A percentile compares a stretch with the other conserved stretches of the same genome.
Conservation (phyloP, 352 stramenopile genomes). For the Thraustotheca clavata region DNA sequence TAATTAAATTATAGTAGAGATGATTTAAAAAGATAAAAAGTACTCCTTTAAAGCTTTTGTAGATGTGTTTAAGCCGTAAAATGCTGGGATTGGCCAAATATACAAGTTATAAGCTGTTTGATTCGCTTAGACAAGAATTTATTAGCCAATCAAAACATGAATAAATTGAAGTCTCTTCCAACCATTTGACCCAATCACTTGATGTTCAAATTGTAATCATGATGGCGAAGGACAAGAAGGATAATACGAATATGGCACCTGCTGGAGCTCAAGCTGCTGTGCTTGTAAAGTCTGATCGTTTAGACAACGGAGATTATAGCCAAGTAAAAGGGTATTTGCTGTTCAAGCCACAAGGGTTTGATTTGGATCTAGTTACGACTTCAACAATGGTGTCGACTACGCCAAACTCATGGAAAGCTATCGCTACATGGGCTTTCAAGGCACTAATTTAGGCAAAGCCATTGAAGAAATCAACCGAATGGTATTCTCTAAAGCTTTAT, state of each 20-base stretch:
- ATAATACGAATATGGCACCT: slow-evolving; percentile 23
- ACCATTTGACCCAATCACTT: slow-evolving; percentile 7
- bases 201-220: not conserved
- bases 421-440: slow-evolving; percentile 89
- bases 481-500: slow-evolving; percentile 36
- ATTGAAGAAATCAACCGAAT: slow-evolving; percentile 99
- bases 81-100: too few species aligned
- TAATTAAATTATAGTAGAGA: too few species aligned
- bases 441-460: slow-evolving; percentile 94
- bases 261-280: slow-evolving; percentile 61
- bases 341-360: not conserved
- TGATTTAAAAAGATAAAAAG: too few species aligned
- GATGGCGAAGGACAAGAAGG: not conserved
- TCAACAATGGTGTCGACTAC: slow-evolving; percentile 86
- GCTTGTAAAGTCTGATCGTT: slow-evolving; percentile 62
- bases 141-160: slow-evolving; percentile 14
- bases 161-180: slow-evolving; percentile 2
- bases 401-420: slow-evolving; percentile 78
- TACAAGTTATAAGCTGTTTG: too few species aligned
- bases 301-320: slow-evolving; percentile 32
- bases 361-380: slow-evolving; percentile 66
- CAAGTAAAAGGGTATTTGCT: slow-evolving; percentile 17
- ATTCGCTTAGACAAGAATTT: too few species aligned
- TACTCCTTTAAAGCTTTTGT: too few species aligned
- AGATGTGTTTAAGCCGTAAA: too few species aligned